A percentile compares a stretch with the other conserved stretches of the same genome.
Evolutionary conservation across 495 filamentous ascomycete genomes (phyloP).

Genomic region (Tuber indicum): DNA sequence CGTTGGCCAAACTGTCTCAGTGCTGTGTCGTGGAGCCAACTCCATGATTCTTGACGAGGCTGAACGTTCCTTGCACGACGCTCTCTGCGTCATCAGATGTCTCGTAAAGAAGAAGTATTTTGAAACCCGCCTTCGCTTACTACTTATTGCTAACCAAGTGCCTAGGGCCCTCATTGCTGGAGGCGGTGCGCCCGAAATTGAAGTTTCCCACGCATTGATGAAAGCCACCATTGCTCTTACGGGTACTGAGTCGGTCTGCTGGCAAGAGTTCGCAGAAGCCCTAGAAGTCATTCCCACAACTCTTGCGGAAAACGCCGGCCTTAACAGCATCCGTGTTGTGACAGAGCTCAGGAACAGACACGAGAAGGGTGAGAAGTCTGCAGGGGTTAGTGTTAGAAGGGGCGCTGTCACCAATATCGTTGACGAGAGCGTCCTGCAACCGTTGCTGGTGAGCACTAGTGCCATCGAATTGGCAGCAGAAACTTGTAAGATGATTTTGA

Average conservation of each 20-base stretch:
- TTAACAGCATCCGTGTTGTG: conserved; percentile 98
- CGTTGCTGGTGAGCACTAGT: conserved; percentile 90
- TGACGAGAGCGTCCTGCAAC: conserved; percentile 96
- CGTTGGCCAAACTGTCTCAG: conserved; percentile 78
- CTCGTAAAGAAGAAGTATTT: conserved; percentile 85
- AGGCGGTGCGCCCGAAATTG: conserved; percentile 91
- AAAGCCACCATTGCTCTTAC: conserved; percentile 72
- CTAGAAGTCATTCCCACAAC: conserved; percentile 97
- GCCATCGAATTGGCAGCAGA: conserved; percentile 94
- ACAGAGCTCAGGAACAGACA: conserved; percentile 91
- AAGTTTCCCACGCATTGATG: conserved; percentile 75
- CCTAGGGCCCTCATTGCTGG: conserved; percentile 75
- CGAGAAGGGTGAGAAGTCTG: conserved; percentile 88
- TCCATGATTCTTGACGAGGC: conserved; percentile 91
- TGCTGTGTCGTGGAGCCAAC: conserved; percentile 92
- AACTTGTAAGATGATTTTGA: conserved; percentile 97
- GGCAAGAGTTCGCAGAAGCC: conserved; percentile 95
- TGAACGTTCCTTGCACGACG: conserved; percentile 91
- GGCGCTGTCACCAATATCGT: conserved; percentile 89
- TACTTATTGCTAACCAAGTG: not conserved
- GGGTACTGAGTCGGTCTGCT: conserved; percentile 94
- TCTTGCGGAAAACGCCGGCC: conserved; percentile 90
- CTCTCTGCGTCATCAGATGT: conserved; percentile 94
- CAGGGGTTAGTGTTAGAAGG: conserved; percentile 93
- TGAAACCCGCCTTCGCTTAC: not conserved